Conservation (phyloP, 306 rosid genomes). For the Cicer pinnatifidum region DNA sequence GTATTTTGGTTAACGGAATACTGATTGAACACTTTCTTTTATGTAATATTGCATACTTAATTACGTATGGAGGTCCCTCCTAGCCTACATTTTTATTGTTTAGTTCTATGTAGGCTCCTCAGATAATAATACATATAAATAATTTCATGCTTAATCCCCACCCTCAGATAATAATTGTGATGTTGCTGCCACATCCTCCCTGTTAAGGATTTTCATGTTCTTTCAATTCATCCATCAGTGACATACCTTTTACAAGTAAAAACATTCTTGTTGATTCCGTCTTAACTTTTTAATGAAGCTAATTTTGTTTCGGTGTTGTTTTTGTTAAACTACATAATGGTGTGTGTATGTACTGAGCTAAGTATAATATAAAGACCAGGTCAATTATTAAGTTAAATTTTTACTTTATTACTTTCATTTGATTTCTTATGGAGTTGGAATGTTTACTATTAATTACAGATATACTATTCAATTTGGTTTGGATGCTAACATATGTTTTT, state of each 20-base stretch:
- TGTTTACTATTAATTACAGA: neutral
- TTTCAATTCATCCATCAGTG: neutral
- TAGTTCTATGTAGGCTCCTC: constrained; percentile 18
- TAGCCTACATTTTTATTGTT: neutral
- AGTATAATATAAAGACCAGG: neutral
- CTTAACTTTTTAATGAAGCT: neutral
- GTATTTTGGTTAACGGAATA: constrained; percentile 32
- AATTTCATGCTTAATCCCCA: constrained; percentile 32
- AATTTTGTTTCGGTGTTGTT: neutral
- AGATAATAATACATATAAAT: constrained; percentile 6
- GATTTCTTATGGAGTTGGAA: constrained; percentile 12
- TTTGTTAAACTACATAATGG: neutral
- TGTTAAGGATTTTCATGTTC: constrained; percentile 10
- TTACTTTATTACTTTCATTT: constrained; percentile 24
- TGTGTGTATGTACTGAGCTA: neutral
- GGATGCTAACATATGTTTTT: neutral
- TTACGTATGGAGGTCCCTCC: neutral
- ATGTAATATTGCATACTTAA: constrained; percentile 11
- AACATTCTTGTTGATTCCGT: neutral
- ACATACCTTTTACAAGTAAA: constrained; percentile 4
- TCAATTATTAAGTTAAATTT: constrained; percentile 5
- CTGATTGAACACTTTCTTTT: constrained; percentile 17
- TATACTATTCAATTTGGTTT: neutral
- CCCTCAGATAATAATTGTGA: neutral
- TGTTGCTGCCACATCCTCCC: neutral